Evolutionary conservation across 2,329 filamentous ascomycete genomes (phyloP), one percentile per base, ranked within the genome.

Genomic region (Fusarium odoratissimum): DNA sequence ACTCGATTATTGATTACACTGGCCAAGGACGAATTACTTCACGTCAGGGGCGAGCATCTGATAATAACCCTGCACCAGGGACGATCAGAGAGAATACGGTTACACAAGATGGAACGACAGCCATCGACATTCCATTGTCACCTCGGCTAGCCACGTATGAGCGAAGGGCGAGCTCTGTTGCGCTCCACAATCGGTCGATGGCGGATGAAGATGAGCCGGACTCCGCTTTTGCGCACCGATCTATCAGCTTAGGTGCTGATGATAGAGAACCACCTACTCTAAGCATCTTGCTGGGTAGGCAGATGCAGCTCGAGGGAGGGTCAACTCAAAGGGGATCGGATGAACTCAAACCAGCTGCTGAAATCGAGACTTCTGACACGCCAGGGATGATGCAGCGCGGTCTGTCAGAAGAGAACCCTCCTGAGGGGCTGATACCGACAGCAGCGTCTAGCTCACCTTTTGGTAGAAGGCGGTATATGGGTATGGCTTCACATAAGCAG

Each of bases 71-170:
- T 19, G 72, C 78, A 4, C 72, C 81, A 21, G 80, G 79, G 17
- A 62, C 80, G 57, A 79, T 80, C 74, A 77, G 82, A 75, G 80
- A 82, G 79, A 77, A 72, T 74, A 81, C 83, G 54, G 79, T 83
- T 33, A 86, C 84, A 16, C 83, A 85, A 57, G 84, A 89, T 62
- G 88, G 88, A 6, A 89, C 89, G 1, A 90, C 86, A 25, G 91
- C 91, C 3, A 94, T 94, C 60, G 91, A 93, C 71, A 94, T 94
- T 45, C 92, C 92, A 1, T 85, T 91, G 3, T 94, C 92, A 1
- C 92, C 92, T 7, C 87, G 91, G 55, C 84, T 89, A 35, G 85
- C 84, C 35, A 84, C 84, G 6, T 85, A 88, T 69, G 86, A 85
- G 49, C 85, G 92, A 59, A 85, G 91, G n/a, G 90, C 91, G 3